Evolutionary conservation across 495 filamentous ascomycete genomes (phyloP).

Genomic region (Aspergillus conjunctus): DNA sequence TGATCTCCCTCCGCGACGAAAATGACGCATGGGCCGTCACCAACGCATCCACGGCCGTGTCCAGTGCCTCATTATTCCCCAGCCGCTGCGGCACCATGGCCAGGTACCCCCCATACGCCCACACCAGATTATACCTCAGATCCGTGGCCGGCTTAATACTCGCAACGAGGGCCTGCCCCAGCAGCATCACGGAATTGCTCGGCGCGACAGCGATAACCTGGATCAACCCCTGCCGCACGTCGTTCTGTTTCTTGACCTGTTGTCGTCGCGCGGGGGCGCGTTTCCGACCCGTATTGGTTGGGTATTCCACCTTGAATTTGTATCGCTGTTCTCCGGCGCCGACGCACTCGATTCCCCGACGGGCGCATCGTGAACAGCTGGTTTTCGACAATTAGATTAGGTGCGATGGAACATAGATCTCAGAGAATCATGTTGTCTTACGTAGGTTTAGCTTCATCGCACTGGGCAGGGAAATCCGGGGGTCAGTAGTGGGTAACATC

Average conservation of each 20-base stretch:
- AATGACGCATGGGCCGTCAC: slow-evolving; percentile 37
- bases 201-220: slow-evolving; percentile 13
- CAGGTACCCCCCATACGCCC: slow-evolving; percentile 45
- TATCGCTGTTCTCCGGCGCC: slow-evolving; percentile 50
- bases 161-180: slow-evolving; percentile 33
- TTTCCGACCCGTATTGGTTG: background rate
- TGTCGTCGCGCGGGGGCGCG: slow-evolving; percentile 2
- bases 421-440: too few relatives aligned
- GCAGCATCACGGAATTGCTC: slow-evolving; percentile 24
- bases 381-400: too few relatives aligned
- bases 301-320: slow-evolving; percentile 48
- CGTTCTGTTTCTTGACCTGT: background rate
- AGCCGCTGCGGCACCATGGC: slow-evolving; percentile 41
- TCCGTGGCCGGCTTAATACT: slow-evolving; percentile 38
- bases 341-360: slow-evolving; percentile 45
- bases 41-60: slow-evolving; percentile 41
- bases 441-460: slow-evolving; percentile 42
- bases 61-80: slow-evolving; percentile 46
- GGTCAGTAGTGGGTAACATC: background rate
- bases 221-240: slow-evolving; percentile 1
- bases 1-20: slow-evolving; percentile 20
- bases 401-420: too few relatives aligned
- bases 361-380: slow-evolving; percentile 49
- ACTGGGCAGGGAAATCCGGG: slow-evolving; percentile 26
- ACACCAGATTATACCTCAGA: slow-evolving; percentile 46